These are phyloP conservation scores for Cerioporus squamosus DNA, from an alignment of 1,284 basidiomycete species.

Conservation along the genomic window DNA sequence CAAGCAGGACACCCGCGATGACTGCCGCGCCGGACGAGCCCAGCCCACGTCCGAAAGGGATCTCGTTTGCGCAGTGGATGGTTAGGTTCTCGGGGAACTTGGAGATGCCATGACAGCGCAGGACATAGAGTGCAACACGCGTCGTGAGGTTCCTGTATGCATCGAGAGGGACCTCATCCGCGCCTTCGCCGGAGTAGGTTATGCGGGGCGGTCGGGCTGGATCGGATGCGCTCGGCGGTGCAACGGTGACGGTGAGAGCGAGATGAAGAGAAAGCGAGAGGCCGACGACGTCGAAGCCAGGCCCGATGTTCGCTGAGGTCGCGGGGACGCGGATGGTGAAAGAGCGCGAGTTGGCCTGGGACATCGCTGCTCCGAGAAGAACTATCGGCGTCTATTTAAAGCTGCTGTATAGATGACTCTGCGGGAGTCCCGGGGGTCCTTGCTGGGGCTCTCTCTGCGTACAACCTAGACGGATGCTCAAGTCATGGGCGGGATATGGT, in stretches of 20 bases:
- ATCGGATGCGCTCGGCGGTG: slow-evolving; percentile 31
- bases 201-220: slow-evolving; percentile 63
- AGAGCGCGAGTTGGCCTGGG: slow-evolving; percentile 24
- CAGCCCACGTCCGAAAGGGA: slow-evolving; percentile 96
- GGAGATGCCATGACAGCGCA: slow-evolving; percentile 81
- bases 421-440: no score
- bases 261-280: slow-evolving; percentile 92
- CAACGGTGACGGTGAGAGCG: slow-evolving; percentile 70
- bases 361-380: slow-evolving; percentile 3
- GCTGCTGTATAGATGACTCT: no score
- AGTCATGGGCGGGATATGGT: no score
- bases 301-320: slow-evolving; percentile 98
- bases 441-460: no score
- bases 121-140: slow-evolving; percentile 96
- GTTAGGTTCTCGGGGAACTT: slow-evolving; percentile 77
- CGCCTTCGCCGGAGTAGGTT: slow-evolving; percentile 88
- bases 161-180: slow-evolving; percentile 89
- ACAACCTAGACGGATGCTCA: neutral
- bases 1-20: slow-evolving; percentile 93
- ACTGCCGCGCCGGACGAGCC: slow-evolving; percentile 98
- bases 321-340: slow-evolving; percentile 88
- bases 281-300: slow-evolving; percentile 98
- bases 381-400: neutral
- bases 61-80: slow-evolving; percentile 89
- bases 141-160: slow-evolving; percentile 98